Evolutionary conservation across 345 rosid species (phyloP).

Genomic region (Eucalyptus pauciflora): DNA sequence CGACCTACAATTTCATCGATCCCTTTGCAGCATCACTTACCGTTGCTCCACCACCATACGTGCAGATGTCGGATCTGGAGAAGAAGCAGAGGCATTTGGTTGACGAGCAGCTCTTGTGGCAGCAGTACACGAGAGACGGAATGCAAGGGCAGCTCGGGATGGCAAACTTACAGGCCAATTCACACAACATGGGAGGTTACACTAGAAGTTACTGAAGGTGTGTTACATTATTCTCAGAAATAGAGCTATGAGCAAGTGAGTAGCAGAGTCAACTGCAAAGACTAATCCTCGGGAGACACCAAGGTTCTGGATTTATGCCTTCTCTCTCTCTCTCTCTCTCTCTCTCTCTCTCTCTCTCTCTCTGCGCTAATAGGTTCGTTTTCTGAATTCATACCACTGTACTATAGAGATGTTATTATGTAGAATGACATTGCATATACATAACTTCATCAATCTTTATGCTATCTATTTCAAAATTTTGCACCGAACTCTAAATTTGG

Average conservation of each 20-base stretch:
- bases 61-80: slow-evolving; percentile 54
- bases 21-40: slow-evolving; percentile 45
- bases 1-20: background rate
- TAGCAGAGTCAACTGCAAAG: background rate
- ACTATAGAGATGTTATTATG: background rate
- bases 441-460: background rate
- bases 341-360: background rate
- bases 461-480: background rate
- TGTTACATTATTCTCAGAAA: background rate
- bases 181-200: slow-evolving; percentile 17
- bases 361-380: background rate
- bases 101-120: slow-evolving; percentile 54
- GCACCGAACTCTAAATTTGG: background rate
- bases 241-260: background rate
- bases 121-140: slow-evolving; percentile 32
- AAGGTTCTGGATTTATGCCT: background rate
- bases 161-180: slow-evolving; percentile 9
- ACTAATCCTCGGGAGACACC: background rate
- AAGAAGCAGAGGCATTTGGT: slow-evolving; percentile 37
- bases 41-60: slow-evolving; percentile 35
- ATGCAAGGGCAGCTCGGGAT: slow-evolving; percentile 37
- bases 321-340: no score
- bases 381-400: background rate
- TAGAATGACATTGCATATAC: background rate
- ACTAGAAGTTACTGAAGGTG: background rate